phyloP scores from a whole-genome alignment of 768 basidiomycete genomes.

The Leucocoprinus birnbaumii region DNA sequence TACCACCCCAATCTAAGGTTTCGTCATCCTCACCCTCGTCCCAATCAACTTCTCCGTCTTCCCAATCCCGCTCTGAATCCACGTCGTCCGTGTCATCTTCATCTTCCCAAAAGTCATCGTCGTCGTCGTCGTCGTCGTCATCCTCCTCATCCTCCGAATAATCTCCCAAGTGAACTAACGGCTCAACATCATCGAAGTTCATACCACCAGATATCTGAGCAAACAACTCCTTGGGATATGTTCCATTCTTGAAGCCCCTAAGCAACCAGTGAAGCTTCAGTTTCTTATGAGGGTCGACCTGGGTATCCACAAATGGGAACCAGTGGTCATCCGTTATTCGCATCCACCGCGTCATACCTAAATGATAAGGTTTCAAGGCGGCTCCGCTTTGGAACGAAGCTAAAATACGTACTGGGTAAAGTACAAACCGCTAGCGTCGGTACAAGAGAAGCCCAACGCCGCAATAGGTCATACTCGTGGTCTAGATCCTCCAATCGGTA shows the following conservation, averaged over 20 bases:
- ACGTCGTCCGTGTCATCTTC: background rate
- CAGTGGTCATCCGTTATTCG: conserved; percentile 1
- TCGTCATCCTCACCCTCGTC: background rate
- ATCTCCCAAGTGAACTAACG: background rate
- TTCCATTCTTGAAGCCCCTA: conserved; percentile 1
- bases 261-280: conserved; percentile 4
- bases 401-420: conserved; percentile 3
- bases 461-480: background rate
- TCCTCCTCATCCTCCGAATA: background rate
- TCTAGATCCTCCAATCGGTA: conserved; percentile 1
- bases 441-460: conserved; percentile 1
- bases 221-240: background rate
- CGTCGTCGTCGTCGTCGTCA: too few species aligned
- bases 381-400: background rate
- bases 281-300: background rate
- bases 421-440: conserved; percentile 2
- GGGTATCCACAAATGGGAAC: conserved; percentile 1
- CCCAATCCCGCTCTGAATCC: background rate
- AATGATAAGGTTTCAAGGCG: background rate
- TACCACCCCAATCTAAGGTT: background rate
- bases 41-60: background rate
- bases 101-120: background rate
- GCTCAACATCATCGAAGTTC: background rate
- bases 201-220: background rate
- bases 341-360: conserved; percentile 6